Percentiles rank a stretch among this genome's conserved stretches.
These are phyloP conservation scores for Chrysanthemum makinoi DNA, from an alignment of 129 eudicot species.

Conservation along the genomic window DNA sequence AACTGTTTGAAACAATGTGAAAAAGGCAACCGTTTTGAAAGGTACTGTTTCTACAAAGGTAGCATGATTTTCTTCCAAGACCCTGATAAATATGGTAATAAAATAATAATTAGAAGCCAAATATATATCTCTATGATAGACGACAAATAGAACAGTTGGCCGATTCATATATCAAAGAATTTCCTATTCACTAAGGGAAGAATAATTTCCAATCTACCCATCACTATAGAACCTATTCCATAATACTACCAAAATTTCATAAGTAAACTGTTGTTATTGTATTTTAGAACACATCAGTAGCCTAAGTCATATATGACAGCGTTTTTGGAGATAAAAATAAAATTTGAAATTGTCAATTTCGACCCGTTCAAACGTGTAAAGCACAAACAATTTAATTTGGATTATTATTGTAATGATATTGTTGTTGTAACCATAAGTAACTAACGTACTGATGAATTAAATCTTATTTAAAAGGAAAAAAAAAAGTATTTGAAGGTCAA, in stretches of 20 bases:
- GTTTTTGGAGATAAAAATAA: too few species aligned
- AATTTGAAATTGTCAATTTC: too few species aligned
- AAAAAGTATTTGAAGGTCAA: not conserved
- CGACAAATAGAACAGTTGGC: not conserved
- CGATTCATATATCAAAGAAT: not conserved
- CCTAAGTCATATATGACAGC: too few species aligned
- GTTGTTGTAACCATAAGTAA: not conserved
- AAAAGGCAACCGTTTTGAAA: slow-evolving; percentile 63
- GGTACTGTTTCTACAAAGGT: slow-evolving; percentile 93
- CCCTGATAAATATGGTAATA: slow-evolving; percentile 39
- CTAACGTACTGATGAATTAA: not conserved
- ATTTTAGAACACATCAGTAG: too few species aligned
- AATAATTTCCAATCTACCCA: too few species aligned
- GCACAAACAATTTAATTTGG: not conserved
- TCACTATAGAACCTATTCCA: too few species aligned
- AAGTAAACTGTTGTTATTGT: too few species aligned
- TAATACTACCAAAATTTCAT: too few species aligned
- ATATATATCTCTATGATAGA: not conserved
- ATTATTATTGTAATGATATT: not conserved
- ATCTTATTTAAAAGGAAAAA: not conserved
- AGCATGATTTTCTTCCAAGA: slow-evolving; percentile 85
- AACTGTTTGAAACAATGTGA: slow-evolving; percentile 81
- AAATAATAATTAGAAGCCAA: not conserved
- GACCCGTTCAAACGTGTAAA: too few species aligned
- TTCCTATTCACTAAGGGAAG: not conserved